A percentile compares a stretch with the other conserved stretches of the same genome.
phyloP scores from a whole-genome alignment of 2,329 filamentous ascomycete genomes.

The Botryotinia narcissicola region DNA sequence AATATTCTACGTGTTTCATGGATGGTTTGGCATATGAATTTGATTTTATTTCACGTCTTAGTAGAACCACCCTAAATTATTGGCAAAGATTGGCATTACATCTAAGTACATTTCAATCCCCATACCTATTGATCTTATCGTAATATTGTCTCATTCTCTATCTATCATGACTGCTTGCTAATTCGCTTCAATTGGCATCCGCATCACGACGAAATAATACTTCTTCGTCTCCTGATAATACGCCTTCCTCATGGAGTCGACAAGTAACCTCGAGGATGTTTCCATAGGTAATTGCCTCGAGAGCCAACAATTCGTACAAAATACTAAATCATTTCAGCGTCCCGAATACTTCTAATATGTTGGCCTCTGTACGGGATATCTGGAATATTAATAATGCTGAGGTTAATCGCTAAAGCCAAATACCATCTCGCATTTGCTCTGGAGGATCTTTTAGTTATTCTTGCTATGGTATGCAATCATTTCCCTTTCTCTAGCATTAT shows the following conservation, averaged over 20 bases:
- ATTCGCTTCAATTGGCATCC: not conserved
- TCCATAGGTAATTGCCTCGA: not conserved
- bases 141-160: not conserved
- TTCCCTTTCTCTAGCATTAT: not conserved
- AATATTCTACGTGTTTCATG: not conserved
- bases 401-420: slow-evolving; percentile 10
- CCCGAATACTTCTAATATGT: slow-evolving; percentile 9
- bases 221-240: not conserved
- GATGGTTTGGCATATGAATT: not conserved
- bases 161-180: not conserved
- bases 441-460: slow-evolving; percentile 1
- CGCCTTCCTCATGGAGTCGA: not conserved
- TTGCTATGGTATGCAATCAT: not conserved
- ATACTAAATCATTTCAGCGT: not conserved
- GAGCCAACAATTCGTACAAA: too few species aligned
- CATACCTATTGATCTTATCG: not conserved
- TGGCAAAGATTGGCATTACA: not conserved
- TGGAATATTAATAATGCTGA: slow-evolving; percentile 12
- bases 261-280: not conserved
- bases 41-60: not conserved
- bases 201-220: not conserved
- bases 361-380: slow-evolving; percentile 17
- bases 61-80: not conserved
- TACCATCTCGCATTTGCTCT: slow-evolving; percentile 11
- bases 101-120: not conserved